These are phyloP conservation scores for Posidonia australis DNA, from an alignment of 106 monocot genomes.

Conservation along the genomic window DNA sequence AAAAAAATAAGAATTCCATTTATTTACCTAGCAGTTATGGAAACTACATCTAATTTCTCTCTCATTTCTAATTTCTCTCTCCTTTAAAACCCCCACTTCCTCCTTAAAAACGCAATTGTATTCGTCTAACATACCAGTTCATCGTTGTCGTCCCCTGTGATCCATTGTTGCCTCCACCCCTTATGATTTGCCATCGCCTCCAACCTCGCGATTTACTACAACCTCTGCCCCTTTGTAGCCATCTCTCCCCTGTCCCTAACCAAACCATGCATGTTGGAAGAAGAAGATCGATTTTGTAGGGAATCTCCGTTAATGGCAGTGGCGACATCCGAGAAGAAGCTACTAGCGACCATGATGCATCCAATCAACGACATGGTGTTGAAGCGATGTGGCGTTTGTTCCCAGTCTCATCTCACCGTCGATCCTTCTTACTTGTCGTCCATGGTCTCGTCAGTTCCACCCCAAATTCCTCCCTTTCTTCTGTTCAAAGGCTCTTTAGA, in stretches of 20 bases:
- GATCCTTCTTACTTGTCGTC: not conserved
- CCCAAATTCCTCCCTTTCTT: not conserved
- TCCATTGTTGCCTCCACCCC: too few relatives aligned
- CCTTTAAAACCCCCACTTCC: too few relatives aligned
- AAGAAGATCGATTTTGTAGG: not conserved
- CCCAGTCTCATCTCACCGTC: not conserved
- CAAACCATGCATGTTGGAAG: not conserved
- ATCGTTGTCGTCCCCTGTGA: too few relatives aligned
- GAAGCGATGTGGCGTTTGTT: not conserved
- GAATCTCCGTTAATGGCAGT: not conserved
- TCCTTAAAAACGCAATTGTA: too few relatives aligned
- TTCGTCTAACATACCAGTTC: too few relatives aligned
- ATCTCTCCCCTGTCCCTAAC: not conserved
- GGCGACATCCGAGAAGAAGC: not conserved
- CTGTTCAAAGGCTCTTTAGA: slow-evolving; percentile 2
- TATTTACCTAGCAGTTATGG: too few relatives aligned
- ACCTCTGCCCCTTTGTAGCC: too few relatives aligned
- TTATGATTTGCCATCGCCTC: too few relatives aligned
- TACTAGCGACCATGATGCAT: not conserved
- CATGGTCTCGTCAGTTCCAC: not conserved
- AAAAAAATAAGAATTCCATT: too few relatives aligned
- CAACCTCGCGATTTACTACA: too few relatives aligned
- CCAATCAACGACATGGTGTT: not conserved
- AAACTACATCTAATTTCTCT: too few relatives aligned
- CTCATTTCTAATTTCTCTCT: too few relatives aligned